Evolutionary conservation across 2,329 filamentous ascomycete species (phyloP), one percentile per base, ranked within the genome.

Genomic region (Sporothrix dimorphospora): DNA sequence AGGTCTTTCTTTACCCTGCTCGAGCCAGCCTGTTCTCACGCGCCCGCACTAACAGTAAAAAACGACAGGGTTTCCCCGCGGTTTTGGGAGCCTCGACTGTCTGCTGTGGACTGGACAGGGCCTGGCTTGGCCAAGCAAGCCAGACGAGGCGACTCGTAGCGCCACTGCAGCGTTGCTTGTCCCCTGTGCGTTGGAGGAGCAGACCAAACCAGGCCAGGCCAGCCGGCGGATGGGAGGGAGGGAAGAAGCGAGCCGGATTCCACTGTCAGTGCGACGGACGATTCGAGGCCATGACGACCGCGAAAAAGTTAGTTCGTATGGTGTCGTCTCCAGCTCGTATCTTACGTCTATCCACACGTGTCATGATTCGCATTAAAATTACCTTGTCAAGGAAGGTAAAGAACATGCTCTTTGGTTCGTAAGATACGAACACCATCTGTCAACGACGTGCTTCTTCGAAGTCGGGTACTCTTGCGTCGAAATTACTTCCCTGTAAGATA

Each of bases 51-150:
- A 38, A 16, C n/a, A 27, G 14, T n/a, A 14, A 7, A 19, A 14
- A 57, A 7, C 5, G 67, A 59, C 67, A 69, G 40, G 67, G 67
- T 69, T 69, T 69, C 67, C 67, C 67, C 67, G 21, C 67, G 40
- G 24, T 45, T 53, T 49, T 34, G 45, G 16, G 42, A 30, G 34
- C 63, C 21, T 21, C 19, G 19, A 51, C 42, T 24, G 27, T n/a
- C 38, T 34, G 61, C 27, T 47, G 61, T 47, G 40, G 40, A 65
- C 61, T 65, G 38, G 40, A 47, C 61, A 66, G 61, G 61, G 42
- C 38, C 21, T 65, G 59, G 21, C 40, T 21, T 16, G 40, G 12
- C 19, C 38, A 16, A 6, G 30, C 55, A 24, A 27, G 30, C 30
- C 3, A 34, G 30, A 34, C 30, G 3, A 24, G 34, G 19, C 12